A percentile compares a stretch with the other conserved stretches of the same genome.
Evolutionary conservation across 495 filamentous ascomycete species (phyloP).

Genomic region (Hyaloscypha hepaticicola): DNA sequence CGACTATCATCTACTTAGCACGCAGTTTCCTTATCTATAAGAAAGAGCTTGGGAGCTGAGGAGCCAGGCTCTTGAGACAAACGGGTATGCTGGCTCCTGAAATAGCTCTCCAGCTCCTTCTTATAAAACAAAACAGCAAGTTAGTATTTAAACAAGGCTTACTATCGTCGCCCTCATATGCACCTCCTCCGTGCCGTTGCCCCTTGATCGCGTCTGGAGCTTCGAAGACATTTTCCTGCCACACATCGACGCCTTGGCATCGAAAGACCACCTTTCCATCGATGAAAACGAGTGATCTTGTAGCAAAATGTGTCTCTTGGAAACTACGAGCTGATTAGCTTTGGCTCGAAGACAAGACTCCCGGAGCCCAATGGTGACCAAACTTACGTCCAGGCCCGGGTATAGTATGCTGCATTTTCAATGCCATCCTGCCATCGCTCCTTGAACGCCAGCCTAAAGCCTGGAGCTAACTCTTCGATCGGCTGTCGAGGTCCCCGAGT

Average conservation of each 20-base stretch:
- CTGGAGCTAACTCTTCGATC: slow-evolving; percentile 3
- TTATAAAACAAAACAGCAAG: background rate
- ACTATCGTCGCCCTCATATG: too few relatives aligned
- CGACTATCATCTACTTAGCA: slow-evolving; percentile 2
- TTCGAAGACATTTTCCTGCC: background rate
- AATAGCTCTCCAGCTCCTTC: too few relatives aligned
- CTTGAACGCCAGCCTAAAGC: slow-evolving; percentile 6
- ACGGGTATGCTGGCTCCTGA: too few relatives aligned
- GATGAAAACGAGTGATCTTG: slow-evolving; percentile 1
- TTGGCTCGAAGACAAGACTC: background rate
- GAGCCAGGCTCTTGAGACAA: too few relatives aligned
- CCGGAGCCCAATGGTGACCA: background rate
- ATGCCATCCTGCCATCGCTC: background rate
- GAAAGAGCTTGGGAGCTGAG: too few relatives aligned
- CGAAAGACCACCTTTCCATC: background rate
- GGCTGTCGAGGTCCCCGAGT: background rate
- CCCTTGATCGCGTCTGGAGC: too few relatives aligned
- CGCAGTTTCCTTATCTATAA: slow-evolving; percentile 1
- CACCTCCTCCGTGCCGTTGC: too few relatives aligned
- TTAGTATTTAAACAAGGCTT: too few relatives aligned
- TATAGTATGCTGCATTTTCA: slow-evolving; percentile 2
- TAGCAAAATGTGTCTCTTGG: background rate
- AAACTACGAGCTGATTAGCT: background rate
- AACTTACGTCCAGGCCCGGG: background rate
- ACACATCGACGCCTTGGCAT: background rate